Percentiles rank a stretch among this genome's conserved stretches.
phyloP scores from a whole-genome alignment of 2,329 filamentous ascomycete genomes.

The Lasiodiplodia hormozganensis region DNA sequence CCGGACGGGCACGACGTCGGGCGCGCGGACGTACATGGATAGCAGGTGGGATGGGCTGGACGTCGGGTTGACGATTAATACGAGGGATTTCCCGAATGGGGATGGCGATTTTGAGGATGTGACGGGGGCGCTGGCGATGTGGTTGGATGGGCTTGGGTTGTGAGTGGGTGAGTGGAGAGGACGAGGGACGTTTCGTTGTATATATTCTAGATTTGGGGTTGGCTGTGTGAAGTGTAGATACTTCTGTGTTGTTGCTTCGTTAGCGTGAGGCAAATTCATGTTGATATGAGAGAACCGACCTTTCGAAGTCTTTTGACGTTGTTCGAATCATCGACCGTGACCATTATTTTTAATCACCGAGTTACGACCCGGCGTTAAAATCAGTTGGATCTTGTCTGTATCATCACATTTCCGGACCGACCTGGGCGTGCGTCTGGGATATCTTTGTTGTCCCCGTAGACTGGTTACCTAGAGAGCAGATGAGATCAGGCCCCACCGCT shows the following conservation, averaged over 20 bases:
- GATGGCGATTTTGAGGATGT: neutral
- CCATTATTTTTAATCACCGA: neutral
- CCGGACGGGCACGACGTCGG: slow-evolving; percentile 27
- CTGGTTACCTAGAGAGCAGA: too few species aligned
- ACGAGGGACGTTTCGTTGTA: neutral
- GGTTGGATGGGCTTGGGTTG: neutral
- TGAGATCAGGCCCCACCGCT: neutral
- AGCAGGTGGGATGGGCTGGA: slow-evolving; percentile 13
- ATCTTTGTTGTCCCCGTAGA: neutral
- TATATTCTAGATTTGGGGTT: neutral
- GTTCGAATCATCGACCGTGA: neutral
- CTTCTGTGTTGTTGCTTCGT: neutral
- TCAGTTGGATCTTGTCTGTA: neutral
- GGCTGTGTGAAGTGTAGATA: neutral
- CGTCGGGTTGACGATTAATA: slow-evolving; percentile 29
- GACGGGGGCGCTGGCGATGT: neutral
- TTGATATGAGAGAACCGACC: neutral
- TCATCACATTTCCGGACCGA: neutral
- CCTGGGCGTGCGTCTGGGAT: neutral
- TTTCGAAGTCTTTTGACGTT: neutral
- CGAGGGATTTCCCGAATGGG: slow-evolving; percentile 27
- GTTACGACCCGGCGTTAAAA: neutral
- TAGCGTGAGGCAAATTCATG: neutral
- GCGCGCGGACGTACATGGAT: slow-evolving; percentile 22
- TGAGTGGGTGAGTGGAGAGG: neutral